Evolutionary conservation across 805 yeast species (phyloP), one percentile per base, ranked within the genome.

Genomic region (Yamadazyma akitaensis): DNA sequence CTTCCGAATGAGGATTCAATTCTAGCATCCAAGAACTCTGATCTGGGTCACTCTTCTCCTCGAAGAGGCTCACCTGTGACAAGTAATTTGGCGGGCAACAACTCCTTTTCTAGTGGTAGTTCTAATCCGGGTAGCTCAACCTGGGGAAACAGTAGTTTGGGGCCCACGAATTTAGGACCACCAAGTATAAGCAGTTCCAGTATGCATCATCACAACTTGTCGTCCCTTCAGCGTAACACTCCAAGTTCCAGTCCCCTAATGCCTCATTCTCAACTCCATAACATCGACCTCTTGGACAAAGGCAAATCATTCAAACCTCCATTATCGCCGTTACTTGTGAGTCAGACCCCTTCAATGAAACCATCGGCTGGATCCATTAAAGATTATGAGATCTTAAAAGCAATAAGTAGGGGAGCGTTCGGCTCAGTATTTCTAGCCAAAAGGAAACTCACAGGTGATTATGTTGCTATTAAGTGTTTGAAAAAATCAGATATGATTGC

Each of bases 381-480:
- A 49, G 98, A 95, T 62, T 94, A 90, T 64, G 96, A 89, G 56
- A 80, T 94, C 26, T 71, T 94, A 46, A 89, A 90, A 61, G 97
- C 99, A 0, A 89, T 94, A 43, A 88, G 96, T 58, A 88, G 89
- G 59, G 99, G 99, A 36, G 99, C 99, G 0, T 94, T 91, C 73
- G 99, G 99, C 0, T 85, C 95, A 32, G 99, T 94, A 2, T 94
- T 83, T 63, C 72, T 94, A 8, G 91, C 96, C 0, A 81, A 84
- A 53, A 78, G 94, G 58, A 84, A 82, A 56, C 65, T 85, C 11
- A 92, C 97, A 0, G 97, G 97, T 4, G 99, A 95, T 52, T 87
- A 90, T 63, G 92, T 88, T 56, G 99, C 99, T 0, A 90, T 94
- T 51, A 94, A 94, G 63, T 94, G 89, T 12, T 69, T 94, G 51